phyloP scores from a whole-genome alignment of 2,329 filamentous ascomycete species.

The Lasiodiplodia citricola region DNA sequence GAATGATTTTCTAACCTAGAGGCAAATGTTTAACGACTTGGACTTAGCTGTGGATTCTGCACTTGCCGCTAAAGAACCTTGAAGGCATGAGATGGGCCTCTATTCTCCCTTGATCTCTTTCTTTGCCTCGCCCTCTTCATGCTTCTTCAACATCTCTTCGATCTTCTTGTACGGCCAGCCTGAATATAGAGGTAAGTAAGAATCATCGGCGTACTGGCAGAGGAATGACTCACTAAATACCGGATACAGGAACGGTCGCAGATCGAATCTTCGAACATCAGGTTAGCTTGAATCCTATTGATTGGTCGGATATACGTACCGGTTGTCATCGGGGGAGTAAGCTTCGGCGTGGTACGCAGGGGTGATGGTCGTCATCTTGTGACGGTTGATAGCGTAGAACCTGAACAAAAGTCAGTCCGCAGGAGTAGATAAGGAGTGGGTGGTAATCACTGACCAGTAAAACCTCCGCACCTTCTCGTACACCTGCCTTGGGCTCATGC shows the following conservation, averaged over 20 bases:
- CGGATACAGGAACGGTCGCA: conserved; percentile 62
- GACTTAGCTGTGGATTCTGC: not conserved
- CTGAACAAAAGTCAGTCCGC: conserved; percentile 38
- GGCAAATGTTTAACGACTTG: not conserved
- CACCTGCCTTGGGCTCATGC: conserved; percentile 48
- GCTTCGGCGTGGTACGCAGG: conserved; percentile 61
- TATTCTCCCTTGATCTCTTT: conserved; percentile 25
- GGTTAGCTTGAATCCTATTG: not conserved
- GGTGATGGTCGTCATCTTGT: conserved; percentile 68
- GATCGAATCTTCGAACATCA: conserved; percentile 37
- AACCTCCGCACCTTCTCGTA: conserved; percentile 55
- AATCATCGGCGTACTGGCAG: accelerated
- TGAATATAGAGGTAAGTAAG: not conserved
- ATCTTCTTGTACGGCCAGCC: conserved; percentile 47
- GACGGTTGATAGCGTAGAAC: conserved; percentile 68
- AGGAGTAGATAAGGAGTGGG: not conserved
- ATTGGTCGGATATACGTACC: conserved; percentile 54
- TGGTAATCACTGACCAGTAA: conserved; percentile 31
- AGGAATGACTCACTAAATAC: conserved; percentile 34
- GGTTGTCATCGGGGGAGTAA: conserved; percentile 63
- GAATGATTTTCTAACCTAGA: not conserved
- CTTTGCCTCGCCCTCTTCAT: conserved; percentile 24
- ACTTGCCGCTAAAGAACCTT: not conserved
- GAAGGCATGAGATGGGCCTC: not conserved
- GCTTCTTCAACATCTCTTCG: conserved; percentile 41